Base-by-base conservation (phyloP, 495 filamentous ascomycete genomes). In the Recurvomyces mirabilis region DNA sequence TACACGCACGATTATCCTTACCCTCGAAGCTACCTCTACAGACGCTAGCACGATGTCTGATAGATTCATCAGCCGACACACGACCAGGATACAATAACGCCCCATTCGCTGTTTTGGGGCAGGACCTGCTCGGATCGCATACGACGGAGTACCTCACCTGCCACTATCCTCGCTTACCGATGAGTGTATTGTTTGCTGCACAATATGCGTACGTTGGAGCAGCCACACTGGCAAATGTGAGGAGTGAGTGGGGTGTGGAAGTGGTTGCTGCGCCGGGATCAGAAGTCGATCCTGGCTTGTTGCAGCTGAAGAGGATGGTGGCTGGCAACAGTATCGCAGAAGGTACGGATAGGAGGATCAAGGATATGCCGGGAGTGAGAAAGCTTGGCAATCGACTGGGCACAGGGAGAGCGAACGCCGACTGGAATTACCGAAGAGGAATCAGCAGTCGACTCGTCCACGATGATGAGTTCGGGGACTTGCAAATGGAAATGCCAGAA, bases 271-370 rank as follows among this genome's bases (percentile, higher is more conserved):
- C 73, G 25, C 89, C 91, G 0, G 88, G 87, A 17, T 79, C 74
- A 34, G 85, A 96, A 64, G 89, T 96, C 42, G 88, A 98, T 61
- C 82, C 89, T 1, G 93, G 91, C 9, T 66, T 88, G n/a, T 71
- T 98, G 30, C 93, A 96, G 60, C 91, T 84, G 65, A 70, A 67
- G 40, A 63, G 74, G 34, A 38, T 80, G 26, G 61, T 67, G 24
- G 73, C 82, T 1, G 82, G 81, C 12, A 65, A 72, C 21, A 62
- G 71, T 26, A 52, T 68, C 50, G 47, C 53, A 19, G 30, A 49
- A 10, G 46, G 37, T n/a, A 38, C 43, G 38, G 22, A 54, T 35
- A 45, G 65, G 61, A 60, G 68, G 61, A 13, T 68, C 14, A 45
- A 45, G 26, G 42, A 52, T 25, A 52, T 38, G 44, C 37, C 38